Evolutionary conservation across 2,329 filamentous ascomycete genomes (phyloP).

Genomic region (Phaeophleospora eucalypticola): DNA sequence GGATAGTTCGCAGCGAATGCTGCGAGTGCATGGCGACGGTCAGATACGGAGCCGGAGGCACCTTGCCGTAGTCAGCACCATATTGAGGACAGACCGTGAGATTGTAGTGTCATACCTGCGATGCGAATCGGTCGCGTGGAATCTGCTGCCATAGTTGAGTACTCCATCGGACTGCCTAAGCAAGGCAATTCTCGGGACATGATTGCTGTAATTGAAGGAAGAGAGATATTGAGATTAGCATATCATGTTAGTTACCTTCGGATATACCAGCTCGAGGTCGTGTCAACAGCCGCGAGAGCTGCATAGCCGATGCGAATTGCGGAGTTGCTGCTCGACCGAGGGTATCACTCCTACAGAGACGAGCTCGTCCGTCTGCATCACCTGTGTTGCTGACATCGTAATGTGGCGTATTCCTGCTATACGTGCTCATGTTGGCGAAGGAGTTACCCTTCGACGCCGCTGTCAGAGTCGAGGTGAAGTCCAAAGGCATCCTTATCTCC

Average conservation of each 20-base stretch:
- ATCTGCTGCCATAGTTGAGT: conserved; percentile 21
- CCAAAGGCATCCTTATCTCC: too few species aligned
- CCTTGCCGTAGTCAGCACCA: conserved; percentile 10
- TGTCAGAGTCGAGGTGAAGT: too few species aligned
- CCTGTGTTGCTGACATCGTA: too few species aligned
- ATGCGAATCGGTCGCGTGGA: conserved; percentile 28
- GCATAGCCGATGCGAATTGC: too few species aligned
- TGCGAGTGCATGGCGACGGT: conserved; percentile 36
- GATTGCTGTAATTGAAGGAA: background rate
- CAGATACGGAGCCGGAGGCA: conserved; percentile 38
- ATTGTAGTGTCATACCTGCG: conserved; percentile 24
- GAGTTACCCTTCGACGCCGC: too few species aligned
- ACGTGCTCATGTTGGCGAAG: too few species aligned
- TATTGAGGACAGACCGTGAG: background rate
- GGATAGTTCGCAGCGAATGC: conserved; percentile 28
- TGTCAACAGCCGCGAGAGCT: too few species aligned
- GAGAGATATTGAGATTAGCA: background rate
- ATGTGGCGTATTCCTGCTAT: too few species aligned
- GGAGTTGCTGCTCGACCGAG: too few species aligned
- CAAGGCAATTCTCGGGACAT: conserved; percentile 9
- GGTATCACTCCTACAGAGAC: too few species aligned
- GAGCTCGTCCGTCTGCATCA: too few species aligned
- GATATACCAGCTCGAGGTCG: too few species aligned
- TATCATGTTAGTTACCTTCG: background rate
- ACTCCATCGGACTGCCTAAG: conserved; percentile 16